Base-by-base conservation (phyloP, 192 early-diverging fungal genomes). In the Coemansia sp. region DNA sequence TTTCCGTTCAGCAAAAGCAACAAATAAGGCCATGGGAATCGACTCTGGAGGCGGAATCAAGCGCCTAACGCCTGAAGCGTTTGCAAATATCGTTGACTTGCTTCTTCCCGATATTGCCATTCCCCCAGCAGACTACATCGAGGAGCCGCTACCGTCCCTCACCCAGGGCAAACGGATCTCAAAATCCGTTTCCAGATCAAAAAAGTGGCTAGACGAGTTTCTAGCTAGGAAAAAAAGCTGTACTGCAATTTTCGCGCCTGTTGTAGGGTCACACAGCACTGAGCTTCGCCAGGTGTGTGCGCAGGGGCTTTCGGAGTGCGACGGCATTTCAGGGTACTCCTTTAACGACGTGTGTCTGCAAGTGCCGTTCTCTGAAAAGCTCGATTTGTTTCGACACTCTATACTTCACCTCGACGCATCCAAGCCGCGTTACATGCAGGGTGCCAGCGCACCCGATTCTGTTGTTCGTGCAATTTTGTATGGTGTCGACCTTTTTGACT, bases 401-500 rank as follows among this genome's bases (percentile, higher is more conserved):
- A 63, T 82, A 12, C 34, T 45, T 15, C 26, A 49, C 21, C 80
- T 82, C 13, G 71, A 76, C 35, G 52, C 64, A 15, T 45, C 61
- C 6, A 74, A 70, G 59, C 75, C 68, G 49, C 68, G 80, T 31
- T 77, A 74, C 42, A 82, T 82, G 80, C 67, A 64, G 23, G 80
- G 80, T 26, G 75, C 66, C 58, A 77, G 75, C 28, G 64, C 75
- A 12, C 80, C 80, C 1, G 80, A 82, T 49, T 45, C 40, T 21
- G 80, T 61, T 18, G 45, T 82, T 31, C 67, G 68, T 18, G 80
- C 75, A 8, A 68, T 77, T 63, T 65, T 70, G 12, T 31, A 43
- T 15, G 91, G 91, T 3, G 81, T 87, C 21, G 91, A 93, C 63
- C 58, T 93, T 52, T 90, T 93, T 71, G 89, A 92, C 74, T 85